Conservation (phyloP, 768 basidiomycete species). For the Pisolithus microcarpus region DNA sequence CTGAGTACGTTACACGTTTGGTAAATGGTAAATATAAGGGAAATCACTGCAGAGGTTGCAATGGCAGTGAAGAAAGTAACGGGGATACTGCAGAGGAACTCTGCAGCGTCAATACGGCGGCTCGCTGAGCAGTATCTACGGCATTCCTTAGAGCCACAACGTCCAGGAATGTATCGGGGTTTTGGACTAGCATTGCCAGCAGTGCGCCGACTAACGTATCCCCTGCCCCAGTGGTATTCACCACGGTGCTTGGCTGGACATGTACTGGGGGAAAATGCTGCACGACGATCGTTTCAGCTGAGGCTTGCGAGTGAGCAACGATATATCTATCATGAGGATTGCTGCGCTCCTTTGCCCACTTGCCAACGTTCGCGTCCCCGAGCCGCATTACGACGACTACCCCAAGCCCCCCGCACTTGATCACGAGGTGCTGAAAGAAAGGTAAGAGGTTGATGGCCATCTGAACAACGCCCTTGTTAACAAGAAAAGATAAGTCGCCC, state of each 20-base stretch:
- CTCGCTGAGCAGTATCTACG: slow-evolving; percentile 55
- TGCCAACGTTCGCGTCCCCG: slow-evolving; percentile 30
- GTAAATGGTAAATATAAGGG: background rate
- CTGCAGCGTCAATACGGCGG: slow-evolving; percentile 54
- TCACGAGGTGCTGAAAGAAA: slow-evolving; percentile 73
- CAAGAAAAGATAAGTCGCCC: slow-evolving; percentile 53
- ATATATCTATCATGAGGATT: slow-evolving; percentile 42
- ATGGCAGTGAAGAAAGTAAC: slow-evolving; percentile 33
- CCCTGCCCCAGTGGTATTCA: slow-evolving; percentile 88
- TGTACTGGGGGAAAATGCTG: slow-evolving; percentile 65
- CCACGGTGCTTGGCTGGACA: slow-evolving; percentile 28
- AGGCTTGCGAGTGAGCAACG: slow-evolving; percentile 40
- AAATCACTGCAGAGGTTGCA: background rate
- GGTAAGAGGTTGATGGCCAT: slow-evolving; percentile 80
- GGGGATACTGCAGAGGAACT: slow-evolving; percentile 63
- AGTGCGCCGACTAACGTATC: slow-evolving; percentile 85
- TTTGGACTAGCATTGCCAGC: slow-evolving; percentile 53
- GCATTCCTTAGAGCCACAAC: slow-evolving; percentile 37
- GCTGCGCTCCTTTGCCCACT: slow-evolving; percentile 47
- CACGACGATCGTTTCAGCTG: slow-evolving; percentile 48
- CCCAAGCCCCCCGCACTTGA: slow-evolving; percentile 77
- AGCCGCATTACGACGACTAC: slow-evolving; percentile 58
- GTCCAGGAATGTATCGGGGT: slow-evolving; percentile 39
- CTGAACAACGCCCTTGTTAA: slow-evolving; percentile 65
- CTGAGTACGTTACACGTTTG: slow-evolving; percentile 4